Conservation (phyloP, 2,329 filamentous ascomycete species). For the Hirsutella thompsonii region DNA sequence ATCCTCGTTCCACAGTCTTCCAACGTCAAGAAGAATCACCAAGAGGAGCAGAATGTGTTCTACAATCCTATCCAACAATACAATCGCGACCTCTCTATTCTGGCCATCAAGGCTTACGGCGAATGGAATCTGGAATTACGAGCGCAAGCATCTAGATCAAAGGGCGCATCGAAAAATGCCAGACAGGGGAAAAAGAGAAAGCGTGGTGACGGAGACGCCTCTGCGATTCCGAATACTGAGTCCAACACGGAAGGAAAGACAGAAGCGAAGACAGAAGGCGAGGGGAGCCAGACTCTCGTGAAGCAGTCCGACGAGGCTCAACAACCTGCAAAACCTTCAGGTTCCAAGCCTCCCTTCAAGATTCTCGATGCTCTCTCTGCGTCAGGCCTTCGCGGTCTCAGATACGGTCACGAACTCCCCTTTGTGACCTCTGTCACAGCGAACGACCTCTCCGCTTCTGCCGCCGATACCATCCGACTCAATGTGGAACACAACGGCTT, state of each 20-base stretch:
- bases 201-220: conserved; percentile 21
- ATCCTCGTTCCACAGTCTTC: conserved; percentile 39
- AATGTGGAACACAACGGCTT: conserved; percentile 80
- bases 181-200: conserved; percentile 32
- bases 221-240: background rate
- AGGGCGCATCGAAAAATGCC: conserved; percentile 28
- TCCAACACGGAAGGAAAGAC: background rate
- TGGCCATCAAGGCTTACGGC: conserved; percentile 83
- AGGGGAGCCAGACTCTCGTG: background rate
- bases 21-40: conserved; percentile 34
- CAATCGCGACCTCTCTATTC: conserved; percentile 87
- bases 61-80: conserved; percentile 99
- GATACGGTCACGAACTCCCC: conserved; percentile 85
- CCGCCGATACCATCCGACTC: conserved; percentile 66
- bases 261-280: background rate
- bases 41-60: conserved; percentile 69
- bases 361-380: conserved; percentile 93
- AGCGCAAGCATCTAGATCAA: conserved; percentile 19
- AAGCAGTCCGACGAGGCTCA: conserved; percentile 6
- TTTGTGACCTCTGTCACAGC: conserved; percentile 72
- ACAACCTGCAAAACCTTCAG: conserved; percentile 7
- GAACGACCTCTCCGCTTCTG: conserved; percentile 74
- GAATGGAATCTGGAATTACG: conserved; percentile 45
- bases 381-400: conserved; percentile 77
- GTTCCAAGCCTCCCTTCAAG: conserved; percentile 43